Evolutionary conservation across 805 yeast species (phyloP).

Genomic region (Soucietia sequanensis): DNA sequence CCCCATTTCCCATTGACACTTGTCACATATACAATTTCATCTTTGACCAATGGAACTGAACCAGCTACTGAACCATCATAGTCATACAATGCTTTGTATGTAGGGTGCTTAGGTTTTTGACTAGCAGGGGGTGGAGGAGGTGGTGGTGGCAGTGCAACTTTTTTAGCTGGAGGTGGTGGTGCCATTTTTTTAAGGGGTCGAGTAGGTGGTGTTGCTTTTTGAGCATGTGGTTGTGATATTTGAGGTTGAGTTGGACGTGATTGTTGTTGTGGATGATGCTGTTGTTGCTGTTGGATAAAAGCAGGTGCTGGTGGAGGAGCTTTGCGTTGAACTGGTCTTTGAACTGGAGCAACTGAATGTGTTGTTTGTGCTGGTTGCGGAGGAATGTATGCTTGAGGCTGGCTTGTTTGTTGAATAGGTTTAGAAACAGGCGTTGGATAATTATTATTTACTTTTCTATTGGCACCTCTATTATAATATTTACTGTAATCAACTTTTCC

Average conservation of each 20-base stretch:
- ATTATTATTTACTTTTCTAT: conserved; percentile 7
- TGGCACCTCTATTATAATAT: conserved; percentile 35
- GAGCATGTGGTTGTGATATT: not conserved
- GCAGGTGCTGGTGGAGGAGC: conserved; percentile 18
- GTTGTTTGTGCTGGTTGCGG: conserved; percentile 9
- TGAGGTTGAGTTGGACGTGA: conserved; percentile 2
- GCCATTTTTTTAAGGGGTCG: conserved; percentile 38
- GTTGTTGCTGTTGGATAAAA: conserved; percentile 10
- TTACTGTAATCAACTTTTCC: conserved; percentile 41
- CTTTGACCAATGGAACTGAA: conserved; percentile 74
- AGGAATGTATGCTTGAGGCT: conserved; percentile 3
- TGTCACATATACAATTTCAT: conserved; percentile 68
- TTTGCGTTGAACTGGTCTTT: conserved; percentile 13
- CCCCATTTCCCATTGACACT: conserved; percentile 93
- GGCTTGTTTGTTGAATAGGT: conserved; percentile 1
- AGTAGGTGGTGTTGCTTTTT: conserved; percentile 19
- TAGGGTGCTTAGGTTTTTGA: conserved; percentile 66
- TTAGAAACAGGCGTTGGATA: conserved; percentile 16
- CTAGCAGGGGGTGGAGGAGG: conserved; percentile 67
- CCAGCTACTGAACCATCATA: conserved; percentile 85
- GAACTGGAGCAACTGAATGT: conserved; percentile 19
- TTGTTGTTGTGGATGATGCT: conserved; percentile 8
- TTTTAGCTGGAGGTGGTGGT: conserved; percentile 62
- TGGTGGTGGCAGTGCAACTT: conserved; percentile 37
- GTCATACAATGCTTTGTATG: conserved; percentile 82